Conservation (phyloP, 2,329 filamentous ascomycete species). For the Taxawa tesnikishii region DNA sequence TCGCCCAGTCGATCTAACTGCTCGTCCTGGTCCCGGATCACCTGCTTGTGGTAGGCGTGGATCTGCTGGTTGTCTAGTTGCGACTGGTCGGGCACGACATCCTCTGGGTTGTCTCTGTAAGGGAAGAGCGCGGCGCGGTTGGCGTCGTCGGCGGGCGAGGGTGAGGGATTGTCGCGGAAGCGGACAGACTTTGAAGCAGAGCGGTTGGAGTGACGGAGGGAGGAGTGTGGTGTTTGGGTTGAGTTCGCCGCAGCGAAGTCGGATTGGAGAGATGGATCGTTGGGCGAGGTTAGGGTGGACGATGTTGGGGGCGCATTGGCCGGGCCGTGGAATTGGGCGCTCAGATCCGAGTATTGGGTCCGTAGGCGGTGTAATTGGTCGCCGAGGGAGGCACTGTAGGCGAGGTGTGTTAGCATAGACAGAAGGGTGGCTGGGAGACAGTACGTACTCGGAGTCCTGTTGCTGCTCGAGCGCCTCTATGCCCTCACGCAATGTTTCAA, state of each 20-base stretch:
- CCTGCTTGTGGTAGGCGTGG: conserved; percentile 67
- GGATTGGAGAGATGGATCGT: conserved; percentile 47
- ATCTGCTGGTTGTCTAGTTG: conserved; percentile 71
- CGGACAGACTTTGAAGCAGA: conserved; percentile 25
- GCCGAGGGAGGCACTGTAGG: conserved; percentile 25
- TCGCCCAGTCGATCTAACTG: conserved; percentile 82
- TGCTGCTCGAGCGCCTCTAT: conserved; percentile 57
- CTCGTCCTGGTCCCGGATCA: conserved; percentile 81
- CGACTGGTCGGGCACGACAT: conserved; percentile 36
- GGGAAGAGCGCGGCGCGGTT: conserved; percentile 49
- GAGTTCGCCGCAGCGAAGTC: conserved; percentile 54
- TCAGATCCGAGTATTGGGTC: conserved; percentile 64
- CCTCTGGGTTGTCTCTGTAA: conserved; percentile 58
- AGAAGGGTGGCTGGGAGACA: conserved; percentile 12
- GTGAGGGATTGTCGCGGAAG: conserved; percentile 12
- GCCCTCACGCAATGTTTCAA: conserved; percentile 76
- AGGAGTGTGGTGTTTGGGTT: conserved; percentile 17
- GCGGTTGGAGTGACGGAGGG: conserved; percentile 23
- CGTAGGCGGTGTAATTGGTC: conserved; percentile 58
- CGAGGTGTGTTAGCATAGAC: not conserved
- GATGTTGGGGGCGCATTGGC: conserved; percentile 34
- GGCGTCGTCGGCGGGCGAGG: conserved; percentile 35
- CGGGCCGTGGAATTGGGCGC: conserved; percentile 64
- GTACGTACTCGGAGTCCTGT: conserved; percentile 43
- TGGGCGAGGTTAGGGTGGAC: conserved; percentile 46